phyloP scores from a whole-genome alignment of 306 rosid genomes.

The Trifolium fragiferum region DNA sequence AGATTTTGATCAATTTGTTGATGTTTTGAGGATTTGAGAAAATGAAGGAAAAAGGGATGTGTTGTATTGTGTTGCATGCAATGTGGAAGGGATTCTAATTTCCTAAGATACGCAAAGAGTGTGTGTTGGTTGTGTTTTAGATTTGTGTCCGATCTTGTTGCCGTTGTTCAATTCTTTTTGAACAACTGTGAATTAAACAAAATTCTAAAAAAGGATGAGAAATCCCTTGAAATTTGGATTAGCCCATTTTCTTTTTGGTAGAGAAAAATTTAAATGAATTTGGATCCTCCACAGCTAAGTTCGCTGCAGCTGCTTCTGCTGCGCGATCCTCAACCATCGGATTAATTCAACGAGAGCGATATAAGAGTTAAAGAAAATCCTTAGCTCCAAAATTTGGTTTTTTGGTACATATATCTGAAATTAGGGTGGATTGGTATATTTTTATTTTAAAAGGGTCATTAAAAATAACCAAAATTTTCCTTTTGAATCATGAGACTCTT shows the following conservation, averaged over 20 bases:
- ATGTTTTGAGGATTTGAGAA: conserved; percentile 11
- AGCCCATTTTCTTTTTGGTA: neutral
- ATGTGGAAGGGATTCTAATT: neutral
- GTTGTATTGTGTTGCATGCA: neutral
- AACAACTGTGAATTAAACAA: neutral
- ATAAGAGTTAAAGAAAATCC: too few relatives aligned
- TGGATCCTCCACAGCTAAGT: too few relatives aligned
- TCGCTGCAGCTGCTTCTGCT: too few relatives aligned
- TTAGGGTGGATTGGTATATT: too few relatives aligned
- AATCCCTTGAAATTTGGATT: neutral
- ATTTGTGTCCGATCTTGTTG: conserved; percentile 27
- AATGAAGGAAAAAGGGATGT: neutral
- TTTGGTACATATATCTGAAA: too few relatives aligned
- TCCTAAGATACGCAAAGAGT: neutral
- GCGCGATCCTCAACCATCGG: too few relatives aligned
- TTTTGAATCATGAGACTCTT: too few relatives aligned
- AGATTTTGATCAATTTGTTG: neutral
- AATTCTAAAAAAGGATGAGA: neutral
- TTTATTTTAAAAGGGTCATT: too few relatives aligned
- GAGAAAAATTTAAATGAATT: too few relatives aligned
- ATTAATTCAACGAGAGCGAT: too few relatives aligned
- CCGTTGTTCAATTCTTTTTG: neutral
- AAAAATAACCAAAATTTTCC: too few relatives aligned
- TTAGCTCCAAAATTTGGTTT: too few relatives aligned
- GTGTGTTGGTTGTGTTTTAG: conserved; percentile 13